Conservation (phyloP, 805 yeast genomes). For the Monosporozyma unispora region DNA sequence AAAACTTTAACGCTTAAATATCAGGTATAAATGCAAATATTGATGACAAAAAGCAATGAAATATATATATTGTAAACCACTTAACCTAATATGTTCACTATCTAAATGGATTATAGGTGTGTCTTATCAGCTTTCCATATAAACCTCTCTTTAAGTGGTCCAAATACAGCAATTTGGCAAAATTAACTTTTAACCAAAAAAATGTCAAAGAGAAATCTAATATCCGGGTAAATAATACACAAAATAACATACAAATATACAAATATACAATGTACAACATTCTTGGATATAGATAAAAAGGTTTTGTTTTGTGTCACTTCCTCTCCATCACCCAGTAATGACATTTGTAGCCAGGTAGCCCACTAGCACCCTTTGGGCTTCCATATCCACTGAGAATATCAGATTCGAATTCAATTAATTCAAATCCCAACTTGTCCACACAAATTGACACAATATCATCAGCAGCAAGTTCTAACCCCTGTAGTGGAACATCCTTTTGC, state of each 20-base stretch:
- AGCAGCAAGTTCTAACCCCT: slow-evolving; percentile 47
- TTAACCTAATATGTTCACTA: not conserved
- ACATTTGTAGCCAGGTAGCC: slow-evolving; percentile 45
- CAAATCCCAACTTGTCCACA: slow-evolving; percentile 38
- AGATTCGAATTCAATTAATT: slow-evolving; percentile 35
- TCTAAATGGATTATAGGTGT: not conserved
- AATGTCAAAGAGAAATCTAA: not conserved
- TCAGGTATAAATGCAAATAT: not conserved
- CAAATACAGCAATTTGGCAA: not conserved
- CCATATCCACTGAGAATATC: slow-evolving; percentile 44
- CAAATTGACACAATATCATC: slow-evolving; percentile 38
- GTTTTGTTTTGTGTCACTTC: not conserved
- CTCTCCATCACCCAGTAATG: slow-evolving; percentile 52
- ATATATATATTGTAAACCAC: not conserved
- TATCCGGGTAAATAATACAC: not conserved
- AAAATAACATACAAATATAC: not conserved
- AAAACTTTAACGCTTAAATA: not conserved
- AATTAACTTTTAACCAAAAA: not conserved
- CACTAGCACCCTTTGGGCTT: slow-evolving; percentile 35
- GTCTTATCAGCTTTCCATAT: not conserved
- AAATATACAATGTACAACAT: not conserved
- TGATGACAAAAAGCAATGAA: not conserved
- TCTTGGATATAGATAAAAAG: too few species aligned
- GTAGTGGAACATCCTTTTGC: slow-evolving; percentile 15
- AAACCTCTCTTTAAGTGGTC: not conserved